Evolutionary conservation across 495 filamentous ascomycete species (phyloP).

Genomic region (Xylaria castorea): DNA sequence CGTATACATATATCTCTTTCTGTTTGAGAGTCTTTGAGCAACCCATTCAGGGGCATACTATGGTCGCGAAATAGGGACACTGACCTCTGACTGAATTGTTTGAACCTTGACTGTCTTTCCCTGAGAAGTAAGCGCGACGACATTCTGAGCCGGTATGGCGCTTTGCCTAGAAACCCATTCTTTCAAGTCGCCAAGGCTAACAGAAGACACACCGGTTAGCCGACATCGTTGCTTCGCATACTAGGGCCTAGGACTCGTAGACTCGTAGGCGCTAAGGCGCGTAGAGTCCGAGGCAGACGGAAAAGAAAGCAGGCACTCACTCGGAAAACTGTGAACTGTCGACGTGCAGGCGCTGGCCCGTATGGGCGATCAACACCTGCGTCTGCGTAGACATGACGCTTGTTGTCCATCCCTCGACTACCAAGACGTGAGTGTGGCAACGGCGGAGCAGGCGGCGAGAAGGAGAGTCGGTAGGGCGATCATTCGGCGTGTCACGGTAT

Average conservation of each 20-base stretch:
- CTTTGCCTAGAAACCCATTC: slow-evolving; percentile 71
- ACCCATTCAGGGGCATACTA: background rate
- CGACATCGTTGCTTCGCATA: slow-evolving; percentile 23
- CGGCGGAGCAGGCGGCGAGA: background rate
- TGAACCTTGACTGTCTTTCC: slow-evolving; percentile 82
- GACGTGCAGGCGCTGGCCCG: slow-evolving; percentile 78
- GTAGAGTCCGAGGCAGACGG: slow-evolving; percentile 5
- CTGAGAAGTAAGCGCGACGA: slow-evolving; percentile 82
- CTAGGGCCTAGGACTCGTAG: background rate
- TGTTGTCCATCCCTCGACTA: slow-evolving; percentile 42
- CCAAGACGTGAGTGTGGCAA: slow-evolving; percentile 12
- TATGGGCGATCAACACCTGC: slow-evolving; percentile 86
- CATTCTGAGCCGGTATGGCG: slow-evolving; percentile 69
- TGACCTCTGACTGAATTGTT: slow-evolving; percentile 76
- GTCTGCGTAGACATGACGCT: slow-evolving; percentile 68
- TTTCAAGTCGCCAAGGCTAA: slow-evolving; percentile 68
- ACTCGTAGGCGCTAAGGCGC: background rate
- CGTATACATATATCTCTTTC: slow-evolving; percentile 89
- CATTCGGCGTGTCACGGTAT: background rate
- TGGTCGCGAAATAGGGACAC: slow-evolving; percentile 29
- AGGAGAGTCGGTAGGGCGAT: background rate
- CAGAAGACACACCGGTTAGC: slow-evolving; percentile 25
- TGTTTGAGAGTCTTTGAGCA: slow-evolving; percentile 42
- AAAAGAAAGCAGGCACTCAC: slow-evolving; percentile 54
- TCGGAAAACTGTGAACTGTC: slow-evolving; percentile 72